These are phyloP conservation scores for Babesia gibsoni DNA, from an alignment of 169 alveolate species.

Conservation along the genomic window DNA sequence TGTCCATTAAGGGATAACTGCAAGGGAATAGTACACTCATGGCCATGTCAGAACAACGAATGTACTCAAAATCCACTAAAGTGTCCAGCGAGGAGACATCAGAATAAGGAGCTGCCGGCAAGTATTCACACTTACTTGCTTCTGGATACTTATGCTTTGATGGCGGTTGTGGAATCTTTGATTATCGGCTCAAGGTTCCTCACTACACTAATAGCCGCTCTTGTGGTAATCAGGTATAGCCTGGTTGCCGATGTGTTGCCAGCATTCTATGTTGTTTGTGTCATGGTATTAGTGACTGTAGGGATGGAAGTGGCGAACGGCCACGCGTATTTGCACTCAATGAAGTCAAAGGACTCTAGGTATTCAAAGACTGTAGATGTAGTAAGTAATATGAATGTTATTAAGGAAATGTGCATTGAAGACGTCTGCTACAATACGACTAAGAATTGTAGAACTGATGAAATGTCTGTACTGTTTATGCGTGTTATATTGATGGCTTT, in stretches of 20 bases:
- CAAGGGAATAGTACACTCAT: conserved; percentile 31
- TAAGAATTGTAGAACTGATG: conserved; percentile 32
- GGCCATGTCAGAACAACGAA: conserved; percentile 22
- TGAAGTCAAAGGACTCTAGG: conserved; percentile 44
- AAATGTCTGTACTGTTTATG: conserved; percentile 19
- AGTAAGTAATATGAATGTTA: conserved; percentile 11
- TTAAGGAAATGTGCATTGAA: conserved; percentile 22
- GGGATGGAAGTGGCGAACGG: conserved; percentile 43
- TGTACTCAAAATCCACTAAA: conserved; percentile 35
- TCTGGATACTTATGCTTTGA: conserved; percentile 23
- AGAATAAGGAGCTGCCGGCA: conserved; percentile 45
- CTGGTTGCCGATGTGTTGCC: neutral
- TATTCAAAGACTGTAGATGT: conserved; percentile 28
- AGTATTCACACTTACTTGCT: conserved; percentile 32
- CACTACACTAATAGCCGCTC: neutral
- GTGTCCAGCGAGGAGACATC: conserved; percentile 50
- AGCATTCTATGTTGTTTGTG: neutral
- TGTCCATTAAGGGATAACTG: neutral
- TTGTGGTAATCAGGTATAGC: neutral
- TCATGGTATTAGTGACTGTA: conserved; percentile 6
- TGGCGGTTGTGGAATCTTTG: conserved; percentile 35
- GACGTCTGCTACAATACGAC: conserved; percentile 50
- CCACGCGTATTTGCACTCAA: conserved; percentile 10
- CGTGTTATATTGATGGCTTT: conserved; percentile 15
- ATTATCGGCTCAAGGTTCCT: conserved; percentile 17